Evolutionary conservation across 2,329 filamentous ascomycete genomes (phyloP).

Genomic region (Claviceps africana): DNA sequence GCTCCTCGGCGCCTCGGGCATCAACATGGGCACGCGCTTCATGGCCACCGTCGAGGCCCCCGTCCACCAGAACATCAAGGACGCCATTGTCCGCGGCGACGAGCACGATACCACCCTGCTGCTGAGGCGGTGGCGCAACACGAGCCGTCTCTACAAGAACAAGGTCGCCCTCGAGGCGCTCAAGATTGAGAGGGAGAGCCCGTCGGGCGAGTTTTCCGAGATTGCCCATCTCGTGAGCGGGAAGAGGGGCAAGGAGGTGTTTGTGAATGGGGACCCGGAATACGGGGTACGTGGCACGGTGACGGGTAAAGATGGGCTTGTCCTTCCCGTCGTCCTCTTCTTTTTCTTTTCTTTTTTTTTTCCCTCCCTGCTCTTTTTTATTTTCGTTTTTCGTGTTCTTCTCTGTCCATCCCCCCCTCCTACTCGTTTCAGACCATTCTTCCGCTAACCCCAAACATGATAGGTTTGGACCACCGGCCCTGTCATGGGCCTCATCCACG

Average conservation of each 20-base stretch:
- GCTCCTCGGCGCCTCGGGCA: constrained; percentile 75
- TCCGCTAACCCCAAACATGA: background rate
- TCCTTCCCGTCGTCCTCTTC: no score
- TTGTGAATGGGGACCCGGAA: constrained; percentile 80
- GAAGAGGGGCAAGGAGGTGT: constrained; percentile 81
- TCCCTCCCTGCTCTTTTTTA: background rate
- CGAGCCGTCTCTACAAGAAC: constrained; percentile 75
- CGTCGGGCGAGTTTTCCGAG: constrained; percentile 76
- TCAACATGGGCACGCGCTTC: constrained; percentile 98
- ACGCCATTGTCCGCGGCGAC: constrained; percentile 73
- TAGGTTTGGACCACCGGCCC: constrained; percentile 95
- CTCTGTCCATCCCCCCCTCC: background rate
- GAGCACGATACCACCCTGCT: constrained; percentile 88
- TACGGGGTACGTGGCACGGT: constrained; percentile 53
- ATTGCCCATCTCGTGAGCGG: constrained; percentile 79
- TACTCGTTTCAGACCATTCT: no score
- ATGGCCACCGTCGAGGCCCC: constrained; percentile 93
- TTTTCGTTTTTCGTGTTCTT: background rate
- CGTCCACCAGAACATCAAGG: constrained; percentile 86
- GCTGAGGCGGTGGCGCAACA: constrained; percentile 85
- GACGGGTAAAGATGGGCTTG: no score
- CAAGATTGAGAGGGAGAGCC: constrained; percentile 71
- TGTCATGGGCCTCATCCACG: constrained; percentile 79
- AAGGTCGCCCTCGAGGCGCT: constrained; percentile 70
- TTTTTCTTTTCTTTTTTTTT: background rate